Percentiles rank a stretch among this genome's conserved stretches.
Evolutionary conservation across 345 rosid genomes (phyloP).

Genomic region (Pistacia atlantica): DNA sequence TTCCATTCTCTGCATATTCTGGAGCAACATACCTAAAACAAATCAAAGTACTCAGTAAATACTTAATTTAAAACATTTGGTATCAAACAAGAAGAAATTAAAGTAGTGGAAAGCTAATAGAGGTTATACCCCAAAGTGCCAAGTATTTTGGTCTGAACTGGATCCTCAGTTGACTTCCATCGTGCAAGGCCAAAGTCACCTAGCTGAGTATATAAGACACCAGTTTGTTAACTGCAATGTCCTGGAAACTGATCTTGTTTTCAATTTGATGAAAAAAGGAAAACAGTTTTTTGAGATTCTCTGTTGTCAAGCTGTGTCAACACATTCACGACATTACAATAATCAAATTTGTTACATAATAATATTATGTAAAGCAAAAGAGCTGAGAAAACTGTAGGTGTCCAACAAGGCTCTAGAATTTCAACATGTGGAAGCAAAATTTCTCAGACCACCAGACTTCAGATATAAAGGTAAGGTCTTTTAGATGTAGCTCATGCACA

Average conservation of each 20-base stretch:
- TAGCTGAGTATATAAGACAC: constrained; percentile 35
- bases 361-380: no score
- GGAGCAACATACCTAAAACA: constrained; percentile 60
- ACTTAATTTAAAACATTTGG: not conserved
- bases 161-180: constrained; percentile 58
- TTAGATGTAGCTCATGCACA: not conserved
- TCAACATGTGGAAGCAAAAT: no score
- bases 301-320: not conserved
- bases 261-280: not conserved
- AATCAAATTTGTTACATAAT: not conserved
- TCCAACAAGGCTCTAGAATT: no score
- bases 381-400: no score
- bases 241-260: not conserved
- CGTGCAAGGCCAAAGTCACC: constrained; percentile 77
- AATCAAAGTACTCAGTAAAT: not conserved
- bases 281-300: not conserved
- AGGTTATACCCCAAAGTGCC: constrained; percentile 61
- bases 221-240: constrained; percentile 14
- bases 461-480: not conserved
- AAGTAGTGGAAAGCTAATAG: not conserved
- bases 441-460: not conserved
- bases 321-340: not conserved
- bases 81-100: not conserved
- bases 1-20: constrained; percentile 61
- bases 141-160: constrained; percentile 53